Percentiles rank a stretch among this genome's conserved stretches.
These are phyloP conservation scores for Trichoderma afroharzianum DNA, from an alignment of 2,329 filamentous ascomycete species.

Conservation along the genomic window DNA sequence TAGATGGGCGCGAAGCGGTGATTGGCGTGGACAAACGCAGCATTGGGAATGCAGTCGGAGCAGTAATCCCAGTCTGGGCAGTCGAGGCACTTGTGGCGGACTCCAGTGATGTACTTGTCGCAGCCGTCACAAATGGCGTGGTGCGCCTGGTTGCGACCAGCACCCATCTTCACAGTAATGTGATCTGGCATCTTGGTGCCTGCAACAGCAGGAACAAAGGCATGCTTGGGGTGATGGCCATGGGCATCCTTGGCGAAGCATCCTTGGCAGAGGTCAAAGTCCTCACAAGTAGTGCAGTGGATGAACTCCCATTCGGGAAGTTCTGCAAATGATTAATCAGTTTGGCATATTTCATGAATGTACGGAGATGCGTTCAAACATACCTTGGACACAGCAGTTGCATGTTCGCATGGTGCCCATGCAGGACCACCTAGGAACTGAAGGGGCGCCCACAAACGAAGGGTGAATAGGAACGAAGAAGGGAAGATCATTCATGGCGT, in stretches of 20 bases:
- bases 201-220: slow-evolving; percentile 65
- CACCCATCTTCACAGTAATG: slow-evolving; percentile 64
- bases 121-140: slow-evolving; percentile 93
- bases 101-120: slow-evolving; percentile 76
- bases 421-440: slow-evolving; percentile 22
- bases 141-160: slow-evolving; percentile 79
- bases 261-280: slow-evolving; percentile 84
- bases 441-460: slow-evolving; percentile 22
- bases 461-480: slow-evolving; percentile 20
- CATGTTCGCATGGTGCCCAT: slow-evolving; percentile 58
- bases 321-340: slow-evolving; percentile 41
- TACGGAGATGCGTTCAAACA: not conserved
- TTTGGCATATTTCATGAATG: slow-evolving; percentile 30
- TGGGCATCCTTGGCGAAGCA: slow-evolving; percentile 77
- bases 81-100: slow-evolving; percentile 93
- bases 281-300: slow-evolving; percentile 78
- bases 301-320: slow-evolving; percentile 76
- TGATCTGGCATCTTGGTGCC: slow-evolving; percentile 58
- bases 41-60: slow-evolving; percentile 65
- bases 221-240: slow-evolving; percentile 86
- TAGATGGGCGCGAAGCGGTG: slow-evolving; percentile 91
- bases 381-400: slow-evolving; percentile 56
- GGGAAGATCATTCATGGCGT: not conserved
- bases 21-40: slow-evolving; percentile 66
- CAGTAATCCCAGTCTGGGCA: slow-evolving; percentile 99